Conservation (phyloP, 2,329 filamentous ascomycete genomes). For the Pestalotiopsis sp. region DNA sequence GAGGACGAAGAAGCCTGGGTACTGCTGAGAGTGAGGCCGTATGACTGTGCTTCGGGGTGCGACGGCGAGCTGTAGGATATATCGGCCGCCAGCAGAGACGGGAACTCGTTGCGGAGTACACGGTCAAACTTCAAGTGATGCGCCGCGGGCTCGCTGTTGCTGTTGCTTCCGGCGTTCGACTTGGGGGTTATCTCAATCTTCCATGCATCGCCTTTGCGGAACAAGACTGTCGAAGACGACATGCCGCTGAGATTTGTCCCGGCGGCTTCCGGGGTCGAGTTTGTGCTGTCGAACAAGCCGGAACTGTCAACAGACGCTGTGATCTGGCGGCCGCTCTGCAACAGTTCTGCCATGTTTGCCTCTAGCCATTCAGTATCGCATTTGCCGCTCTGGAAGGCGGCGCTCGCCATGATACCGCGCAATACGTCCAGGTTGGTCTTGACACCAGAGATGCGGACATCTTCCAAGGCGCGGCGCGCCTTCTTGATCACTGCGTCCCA, state of each 20-base stretch:
- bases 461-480: conserved; percentile 55
- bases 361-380: conserved; percentile 64
- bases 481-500: conserved; percentile 57
- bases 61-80: conserved; percentile 47
- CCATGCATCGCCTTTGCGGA: conserved; percentile 64
- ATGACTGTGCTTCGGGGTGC: background rate
- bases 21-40: conserved; percentile 8
- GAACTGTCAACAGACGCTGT: background rate
- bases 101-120: conserved; percentile 63
- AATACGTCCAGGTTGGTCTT: conserved; percentile 61
- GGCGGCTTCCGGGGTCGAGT: background rate
- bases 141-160: conserved; percentile 25
- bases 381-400: conserved; percentile 47
- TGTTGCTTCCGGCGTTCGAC: conserved; percentile 16
- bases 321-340: conserved; percentile 23
- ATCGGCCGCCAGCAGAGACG: conserved; percentile 54
- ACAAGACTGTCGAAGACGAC: conserved; percentile 41
- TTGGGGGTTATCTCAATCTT: conserved; percentile 47
- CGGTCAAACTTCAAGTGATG: conserved; percentile 58
- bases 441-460: conserved; percentile 57
- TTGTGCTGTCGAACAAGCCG: background rate
- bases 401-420: conserved; percentile 52
- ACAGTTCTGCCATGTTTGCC: conserved; percentile 39
- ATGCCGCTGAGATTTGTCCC: background rate
- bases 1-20: conserved; percentile 43